Evolutionary conservation across 1,284 basidiomycete species (phyloP).

Genomic region (Caloboletus firmus): DNA sequence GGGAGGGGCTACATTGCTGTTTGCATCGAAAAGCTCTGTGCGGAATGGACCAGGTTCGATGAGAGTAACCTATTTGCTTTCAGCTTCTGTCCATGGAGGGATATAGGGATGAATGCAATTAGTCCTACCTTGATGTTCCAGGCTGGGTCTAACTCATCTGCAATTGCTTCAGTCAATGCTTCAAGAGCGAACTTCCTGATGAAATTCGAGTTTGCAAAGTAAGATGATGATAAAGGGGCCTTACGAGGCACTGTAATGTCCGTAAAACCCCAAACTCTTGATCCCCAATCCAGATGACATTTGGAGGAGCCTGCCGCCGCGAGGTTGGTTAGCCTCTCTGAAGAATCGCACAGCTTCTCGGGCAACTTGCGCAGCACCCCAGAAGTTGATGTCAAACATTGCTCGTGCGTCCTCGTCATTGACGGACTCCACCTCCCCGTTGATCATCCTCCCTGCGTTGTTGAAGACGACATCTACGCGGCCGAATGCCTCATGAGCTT

Average conservation of each 20-base stretch:
- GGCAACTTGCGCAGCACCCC: constrained; percentile 36
- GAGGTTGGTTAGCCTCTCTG: constrained; percentile 38
- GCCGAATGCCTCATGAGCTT: constrained; percentile 37
- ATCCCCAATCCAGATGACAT: constrained; percentile 29
- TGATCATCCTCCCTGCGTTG: constrained; percentile 21
- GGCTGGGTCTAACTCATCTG: constrained; percentile 28
- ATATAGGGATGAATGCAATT: not conserved
- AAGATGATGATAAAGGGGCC: not conserved
- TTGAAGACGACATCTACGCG: constrained; percentile 46
- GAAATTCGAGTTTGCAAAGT: not conserved
- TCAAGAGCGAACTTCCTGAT: constrained; percentile 31
- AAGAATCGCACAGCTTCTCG: constrained; percentile 38
- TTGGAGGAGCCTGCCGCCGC: constrained; percentile 36
- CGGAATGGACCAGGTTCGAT: constrained; percentile 26
- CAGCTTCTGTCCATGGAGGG: not conserved
- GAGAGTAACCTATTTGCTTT: constrained; percentile 24
- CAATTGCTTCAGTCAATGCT: constrained; percentile 25
- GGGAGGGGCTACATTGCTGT: not conserved
- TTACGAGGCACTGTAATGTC: constrained; percentile 29
- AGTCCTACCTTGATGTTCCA: constrained; percentile 34
- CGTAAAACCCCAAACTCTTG: not conserved
- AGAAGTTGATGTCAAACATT: constrained; percentile 40
- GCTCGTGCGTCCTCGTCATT: constrained; percentile 26
- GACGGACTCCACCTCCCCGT: constrained; percentile 24
- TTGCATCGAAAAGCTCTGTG: constrained; percentile 9